These are phyloP conservation scores for Russula emetica DNA, from an alignment of 768 basidiomycete genomes.

Conservation along the genomic window DNA sequence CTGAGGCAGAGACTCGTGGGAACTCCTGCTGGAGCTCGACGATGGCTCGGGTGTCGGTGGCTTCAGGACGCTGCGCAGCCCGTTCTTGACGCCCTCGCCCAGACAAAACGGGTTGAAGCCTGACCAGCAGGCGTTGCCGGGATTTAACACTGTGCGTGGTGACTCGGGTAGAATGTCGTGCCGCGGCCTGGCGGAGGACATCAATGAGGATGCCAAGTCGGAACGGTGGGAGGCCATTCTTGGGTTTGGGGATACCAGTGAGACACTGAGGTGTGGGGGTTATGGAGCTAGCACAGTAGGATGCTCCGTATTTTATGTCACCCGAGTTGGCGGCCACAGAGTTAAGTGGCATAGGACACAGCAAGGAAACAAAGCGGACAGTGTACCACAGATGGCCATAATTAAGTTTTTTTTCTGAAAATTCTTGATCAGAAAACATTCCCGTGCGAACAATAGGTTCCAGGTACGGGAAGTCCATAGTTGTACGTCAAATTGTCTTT, in stretches of 20 bases:
- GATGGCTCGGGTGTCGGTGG: not conserved
- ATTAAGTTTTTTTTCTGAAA: not conserved
- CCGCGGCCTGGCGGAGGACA: not conserved
- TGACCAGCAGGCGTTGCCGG: not conserved
- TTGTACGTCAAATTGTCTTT: not conserved
- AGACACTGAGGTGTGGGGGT: not conserved
- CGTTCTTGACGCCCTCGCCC: not conserved
- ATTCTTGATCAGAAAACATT: not conserved
- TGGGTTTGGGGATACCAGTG: too few relatives aligned
- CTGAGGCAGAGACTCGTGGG: not conserved
- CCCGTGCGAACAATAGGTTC: not conserved
- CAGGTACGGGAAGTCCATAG: not conserved
- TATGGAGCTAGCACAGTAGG: not conserved
- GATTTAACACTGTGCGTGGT: too few relatives aligned
- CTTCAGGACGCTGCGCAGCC: not conserved
- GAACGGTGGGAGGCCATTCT: not conserved
- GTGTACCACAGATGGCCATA: not conserved
- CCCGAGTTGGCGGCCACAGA: not conserved
- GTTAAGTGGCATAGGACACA: not conserved
- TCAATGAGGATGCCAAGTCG: not conserved
- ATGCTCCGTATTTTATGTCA: not conserved
- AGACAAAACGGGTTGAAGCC: not conserved
- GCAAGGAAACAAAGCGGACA: not conserved
- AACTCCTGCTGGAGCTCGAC: not conserved
- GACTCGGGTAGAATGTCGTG: not conserved